Conservation (phyloP, 805 yeast genomes). For the Millerozyma acaciae region DNA sequence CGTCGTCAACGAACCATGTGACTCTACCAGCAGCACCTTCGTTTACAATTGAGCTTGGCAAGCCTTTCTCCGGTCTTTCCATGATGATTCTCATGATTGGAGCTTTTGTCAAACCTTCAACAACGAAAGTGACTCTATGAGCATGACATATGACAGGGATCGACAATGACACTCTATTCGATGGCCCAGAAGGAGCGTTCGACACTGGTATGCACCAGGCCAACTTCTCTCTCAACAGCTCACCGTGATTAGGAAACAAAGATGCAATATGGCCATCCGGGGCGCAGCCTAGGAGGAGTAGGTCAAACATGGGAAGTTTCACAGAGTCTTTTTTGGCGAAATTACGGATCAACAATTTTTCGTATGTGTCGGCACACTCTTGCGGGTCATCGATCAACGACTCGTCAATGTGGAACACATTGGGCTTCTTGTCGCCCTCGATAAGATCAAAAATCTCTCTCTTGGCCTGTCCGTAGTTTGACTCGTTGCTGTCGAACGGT, state of each 20-base stretch:
- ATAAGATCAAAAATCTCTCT: constrained; percentile 73
- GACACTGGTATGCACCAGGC: constrained; percentile 96
- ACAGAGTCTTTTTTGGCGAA: constrained; percentile 97
- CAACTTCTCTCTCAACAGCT: constrained; percentile 77
- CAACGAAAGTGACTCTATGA: constrained; percentile 88
- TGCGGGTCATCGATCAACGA: constrained; percentile 70
- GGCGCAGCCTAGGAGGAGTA: constrained; percentile 91
- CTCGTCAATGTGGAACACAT: constrained; percentile 80
- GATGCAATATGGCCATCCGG: constrained; percentile 98
- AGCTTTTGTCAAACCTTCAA: constrained; percentile 94
- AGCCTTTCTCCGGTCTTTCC: constrained; percentile 96
- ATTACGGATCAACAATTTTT: constrained; percentile 76
- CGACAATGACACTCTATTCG: constrained; percentile 80
- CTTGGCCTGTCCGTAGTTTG: constrained; percentile 88
- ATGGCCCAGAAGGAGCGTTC: constrained; percentile 87
- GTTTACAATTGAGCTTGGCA: constrained; percentile 89
- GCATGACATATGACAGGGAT: constrained; percentile 95
- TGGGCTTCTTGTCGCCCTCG: constrained; percentile 54
- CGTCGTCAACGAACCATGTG: constrained; percentile 96
- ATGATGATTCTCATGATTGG: constrained; percentile 85
- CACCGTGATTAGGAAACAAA: constrained; percentile 86
- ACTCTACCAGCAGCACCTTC: constrained; percentile 97
- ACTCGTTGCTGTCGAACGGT: constrained; percentile 75
- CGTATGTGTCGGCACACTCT: constrained; percentile 93
- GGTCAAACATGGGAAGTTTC: constrained; percentile 90